Evolutionary conservation across 2,329 filamentous ascomycete species (phyloP).

Genomic region (Domatiomyces globalis): DNA sequence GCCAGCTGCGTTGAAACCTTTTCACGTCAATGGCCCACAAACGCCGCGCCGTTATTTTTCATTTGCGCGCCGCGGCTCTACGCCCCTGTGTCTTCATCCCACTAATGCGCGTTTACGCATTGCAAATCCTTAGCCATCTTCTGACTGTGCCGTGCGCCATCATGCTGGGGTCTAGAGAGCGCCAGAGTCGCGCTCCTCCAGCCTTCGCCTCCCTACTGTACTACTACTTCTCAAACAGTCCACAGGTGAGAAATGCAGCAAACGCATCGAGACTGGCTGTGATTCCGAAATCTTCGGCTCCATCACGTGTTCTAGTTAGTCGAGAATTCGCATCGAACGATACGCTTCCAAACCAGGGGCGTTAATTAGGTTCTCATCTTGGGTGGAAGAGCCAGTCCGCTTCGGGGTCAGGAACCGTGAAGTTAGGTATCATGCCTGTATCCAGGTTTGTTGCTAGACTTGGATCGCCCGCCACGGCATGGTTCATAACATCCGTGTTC

Average conservation of each 20-base stretch:
- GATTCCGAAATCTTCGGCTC: too few relatives aligned
- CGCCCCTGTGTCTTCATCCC: too few relatives aligned
- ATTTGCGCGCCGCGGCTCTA: too few relatives aligned
- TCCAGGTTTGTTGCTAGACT: slow-evolving; percentile 18
- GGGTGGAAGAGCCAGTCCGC: slow-evolving; percentile 28
- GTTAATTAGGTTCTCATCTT: neutral
- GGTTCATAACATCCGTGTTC: slow-evolving; percentile 3
- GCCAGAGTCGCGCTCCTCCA: neutral
- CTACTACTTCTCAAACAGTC: too few relatives aligned
- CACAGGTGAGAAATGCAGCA: neutral
- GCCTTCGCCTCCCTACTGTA: neutral
- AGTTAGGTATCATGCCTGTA: slow-evolving; percentile 32
- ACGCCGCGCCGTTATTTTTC: too few relatives aligned
- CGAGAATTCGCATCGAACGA: too few relatives aligned
- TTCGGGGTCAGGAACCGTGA: slow-evolving; percentile 32
- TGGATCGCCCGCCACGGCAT: slow-evolving; percentile 7
- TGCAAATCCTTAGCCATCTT: neutral
- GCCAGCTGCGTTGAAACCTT: too few relatives aligned
- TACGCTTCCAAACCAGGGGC: too few relatives aligned
- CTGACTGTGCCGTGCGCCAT: neutral
- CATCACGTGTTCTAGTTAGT: too few relatives aligned
- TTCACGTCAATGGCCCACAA: too few relatives aligned
- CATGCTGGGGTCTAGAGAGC: neutral
- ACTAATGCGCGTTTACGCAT: too few relatives aligned
- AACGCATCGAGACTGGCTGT: neutral